A percentile compares a stretch with the other conserved stretches of the same genome.
phyloP scores from a whole-genome alignment of 495 filamentous ascomycete species.

The Geopyxis carbonaria region DNA sequence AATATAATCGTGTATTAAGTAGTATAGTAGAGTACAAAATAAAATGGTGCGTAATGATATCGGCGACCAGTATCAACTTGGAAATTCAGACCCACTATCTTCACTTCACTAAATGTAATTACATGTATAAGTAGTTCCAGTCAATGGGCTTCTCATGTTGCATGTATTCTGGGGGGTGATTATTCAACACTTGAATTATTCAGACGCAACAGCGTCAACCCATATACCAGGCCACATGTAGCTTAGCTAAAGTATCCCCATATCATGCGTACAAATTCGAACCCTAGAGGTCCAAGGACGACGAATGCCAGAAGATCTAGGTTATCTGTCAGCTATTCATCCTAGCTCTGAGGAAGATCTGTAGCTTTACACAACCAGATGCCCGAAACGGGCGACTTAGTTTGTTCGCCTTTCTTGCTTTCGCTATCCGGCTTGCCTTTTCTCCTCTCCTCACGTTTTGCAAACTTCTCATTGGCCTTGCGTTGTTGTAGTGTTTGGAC shows the following conservation, averaged over 20 bases:
- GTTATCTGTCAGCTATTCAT: not conserved
- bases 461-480: slow-evolving; percentile 70
- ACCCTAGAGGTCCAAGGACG: slow-evolving; percentile 65
- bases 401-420: slow-evolving; percentile 44
- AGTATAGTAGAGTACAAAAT: too few species aligned
- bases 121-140: too few species aligned
- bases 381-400: slow-evolving; percentile 54
- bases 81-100: too few species aligned
- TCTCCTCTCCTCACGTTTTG: slow-evolving; percentile 58
- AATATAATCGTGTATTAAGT: too few species aligned
- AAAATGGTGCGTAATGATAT: too few species aligned
- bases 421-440: slow-evolving; percentile 61
- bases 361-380: slow-evolving; percentile 62
- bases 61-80: too few species aligned
- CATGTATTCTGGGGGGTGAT: too few species aligned
- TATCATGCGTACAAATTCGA: slow-evolving; percentile 71
- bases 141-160: too few species aligned
- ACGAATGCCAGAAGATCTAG: slow-evolving; percentile 63
- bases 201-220: too few species aligned
- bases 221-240: too few species aligned
- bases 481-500: slow-evolving; percentile 91
- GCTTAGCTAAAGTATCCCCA: slow-evolving; percentile 26
- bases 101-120: too few species aligned
- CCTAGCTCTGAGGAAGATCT: not conserved
- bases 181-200: too few species aligned